Conservation (phyloP, 1,284 basidiomycete genomes). For the Apiotrichum brassicae region DNA sequence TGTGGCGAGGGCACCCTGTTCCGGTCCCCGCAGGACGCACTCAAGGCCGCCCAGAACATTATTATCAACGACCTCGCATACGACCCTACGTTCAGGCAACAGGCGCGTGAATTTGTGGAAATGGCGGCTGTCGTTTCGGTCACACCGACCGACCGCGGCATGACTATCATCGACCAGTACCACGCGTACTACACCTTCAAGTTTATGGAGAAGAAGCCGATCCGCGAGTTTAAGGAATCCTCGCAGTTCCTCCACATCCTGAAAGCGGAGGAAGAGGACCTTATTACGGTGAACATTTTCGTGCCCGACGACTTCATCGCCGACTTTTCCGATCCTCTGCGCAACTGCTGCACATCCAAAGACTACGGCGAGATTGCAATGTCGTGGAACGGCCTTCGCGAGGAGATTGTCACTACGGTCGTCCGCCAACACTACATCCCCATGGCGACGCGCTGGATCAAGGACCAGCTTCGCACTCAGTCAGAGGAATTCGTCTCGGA, state of each 20-base stretch:
- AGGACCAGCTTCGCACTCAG: constrained; percentile 83
- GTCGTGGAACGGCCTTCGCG: constrained; percentile 88
- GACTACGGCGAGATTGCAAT: constrained; percentile 76
- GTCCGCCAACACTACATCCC: constrained; percentile 70
- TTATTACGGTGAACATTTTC: constrained; percentile 70
- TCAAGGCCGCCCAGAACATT: constrained; percentile 62
- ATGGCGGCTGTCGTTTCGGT: constrained; percentile 73
- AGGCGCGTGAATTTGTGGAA: constrained; percentile 72
- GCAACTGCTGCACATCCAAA: constrained; percentile 76
- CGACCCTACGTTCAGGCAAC: constrained; percentile 79
- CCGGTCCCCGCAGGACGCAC: constrained; percentile 26
- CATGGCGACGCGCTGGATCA: constrained; percentile 73
- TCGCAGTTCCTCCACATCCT: constrained; percentile 89
- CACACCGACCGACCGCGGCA: constrained; percentile 84
- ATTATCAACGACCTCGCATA: constrained; percentile 85
- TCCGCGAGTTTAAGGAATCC: constrained; percentile 61
- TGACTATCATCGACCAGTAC: constrained; percentile 79
- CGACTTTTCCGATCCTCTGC: constrained; percentile 61
- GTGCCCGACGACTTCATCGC: constrained; percentile 60
- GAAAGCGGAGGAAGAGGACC: constrained; percentile 77
- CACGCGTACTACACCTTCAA: constrained; percentile 95
- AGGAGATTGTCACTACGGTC: constrained; percentile 69
- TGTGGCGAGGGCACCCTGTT: constrained; percentile 30
- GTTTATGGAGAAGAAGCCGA: constrained; percentile 78
- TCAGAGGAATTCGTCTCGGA: constrained; percentile 76